Evolutionary conservation across 2,329 filamentous ascomycete genomes (phyloP).

Genomic region (Arthrobotrys entomopaga): DNA sequence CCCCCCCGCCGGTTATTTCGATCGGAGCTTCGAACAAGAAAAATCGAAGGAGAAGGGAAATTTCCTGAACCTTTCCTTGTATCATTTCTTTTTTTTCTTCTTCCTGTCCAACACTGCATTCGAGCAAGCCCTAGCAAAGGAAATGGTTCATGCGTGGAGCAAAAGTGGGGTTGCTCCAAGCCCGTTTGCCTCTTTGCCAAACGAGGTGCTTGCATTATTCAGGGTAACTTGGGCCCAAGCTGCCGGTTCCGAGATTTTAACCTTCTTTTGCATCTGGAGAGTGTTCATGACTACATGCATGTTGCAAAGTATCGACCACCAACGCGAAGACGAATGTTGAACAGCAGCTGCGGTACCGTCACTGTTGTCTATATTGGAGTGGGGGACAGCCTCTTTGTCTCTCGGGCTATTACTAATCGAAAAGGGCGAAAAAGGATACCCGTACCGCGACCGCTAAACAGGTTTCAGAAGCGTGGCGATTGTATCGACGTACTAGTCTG

Average conservation of each 20-base stretch:
- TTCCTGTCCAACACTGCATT: constrained; percentile 47
- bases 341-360: too few relatives aligned
- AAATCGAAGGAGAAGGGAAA: constrained; percentile 19
- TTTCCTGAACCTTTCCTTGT: background rate
- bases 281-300: constrained; percentile 33
- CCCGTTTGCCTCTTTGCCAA: constrained; percentile 39
- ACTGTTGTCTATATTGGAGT: background rate
- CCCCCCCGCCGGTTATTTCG: constrained; percentile 28
- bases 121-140: constrained; percentile 42
- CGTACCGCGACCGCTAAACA: constrained; percentile 9
- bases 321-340: background rate
- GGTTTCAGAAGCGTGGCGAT: constrained; percentile 16
- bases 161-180: constrained; percentile 43
- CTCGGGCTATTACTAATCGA: constrained; percentile 17
- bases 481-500: too few relatives aligned
- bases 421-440: constrained; percentile 16
- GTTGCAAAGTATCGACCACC: constrained; percentile 1
- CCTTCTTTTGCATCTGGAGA: constrained; percentile 49
- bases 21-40: constrained; percentile 37
- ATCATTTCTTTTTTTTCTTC: constrained; percentile 15
- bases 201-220: constrained; percentile 48
- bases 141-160: constrained; percentile 40
- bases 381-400: constrained; percentile 11
- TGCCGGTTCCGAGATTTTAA: constrained; percentile 54
- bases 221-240: constrained; percentile 51